Evolutionary conservation across 1,284 basidiomycete species (phyloP), one percentile per base, ranked within the genome.

Genomic region (Trametes versicolor): DNA sequence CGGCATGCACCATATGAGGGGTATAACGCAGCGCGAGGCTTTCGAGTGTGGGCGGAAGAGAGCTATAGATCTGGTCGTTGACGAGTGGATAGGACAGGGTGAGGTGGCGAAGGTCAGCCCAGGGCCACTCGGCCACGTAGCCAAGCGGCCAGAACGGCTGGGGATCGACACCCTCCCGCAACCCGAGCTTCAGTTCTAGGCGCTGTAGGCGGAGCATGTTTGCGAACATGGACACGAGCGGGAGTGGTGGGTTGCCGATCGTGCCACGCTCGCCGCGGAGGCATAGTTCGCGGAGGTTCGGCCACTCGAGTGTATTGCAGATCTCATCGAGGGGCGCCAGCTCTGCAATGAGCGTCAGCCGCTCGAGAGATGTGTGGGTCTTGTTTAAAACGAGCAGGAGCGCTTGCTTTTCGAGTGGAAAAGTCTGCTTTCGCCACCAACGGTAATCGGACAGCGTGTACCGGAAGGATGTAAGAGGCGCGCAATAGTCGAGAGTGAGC

Each of bases 21-120:
- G 32, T 51, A 13, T 51, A 53, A 7, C 50, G 49, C 32, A 60
- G n/a, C 2, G 49, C 2, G 50, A 60, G 58, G 27, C 39, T 43
- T 5, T 39, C 37, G 8, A 60, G 37, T 9, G 58, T 17, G 1
- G 27, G 9, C 2, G 58, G 50, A 19, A 60, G 19, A 2, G 27
- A 12, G 6, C 8, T 13, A 15, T 52, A 60, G n/a, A 52, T 21
- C 15, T 23, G 15, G 29, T 60, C 58, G 13, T 25, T 4, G 2
- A 36, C 37, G 2, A 25, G 37, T 0, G 58, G 58, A 34, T 29
- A 52, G 4, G 58, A 52, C 8, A 60, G 5, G 12, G 50, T 52
- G 39, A 60, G 49, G 9, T 52, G 37, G 8, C n/a, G 19, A 15
- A 60, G 29, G 2, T 60, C 49, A 7, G 58, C 50, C 50, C 49